Evolutionary conservation across 176 grass and related monocot species (phyloP).

Genomic region (Triticum urartu): DNA sequence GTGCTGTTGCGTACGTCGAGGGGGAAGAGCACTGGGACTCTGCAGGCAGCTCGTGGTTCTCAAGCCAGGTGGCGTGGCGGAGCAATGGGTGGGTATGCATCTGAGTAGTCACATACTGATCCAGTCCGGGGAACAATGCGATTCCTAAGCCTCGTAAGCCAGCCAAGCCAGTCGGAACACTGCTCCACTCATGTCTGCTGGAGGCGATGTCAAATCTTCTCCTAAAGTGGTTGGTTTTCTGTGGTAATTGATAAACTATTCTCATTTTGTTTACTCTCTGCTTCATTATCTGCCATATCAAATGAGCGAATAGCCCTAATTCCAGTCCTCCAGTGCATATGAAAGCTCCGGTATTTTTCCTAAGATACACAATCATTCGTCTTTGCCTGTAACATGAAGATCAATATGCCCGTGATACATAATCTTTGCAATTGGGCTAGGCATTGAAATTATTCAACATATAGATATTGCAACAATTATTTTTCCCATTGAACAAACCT

Average conservation of each 20-base stretch:
- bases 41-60: conserved; percentile 73
- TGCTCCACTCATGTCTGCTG: conserved; percentile 30
- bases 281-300: not conserved
- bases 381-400: not conserved
- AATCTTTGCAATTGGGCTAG: not conserved
- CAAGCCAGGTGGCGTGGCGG: conserved; percentile 37
- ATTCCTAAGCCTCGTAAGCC: conserved; percentile 26
- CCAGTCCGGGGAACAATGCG: conserved; percentile 35
- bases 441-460: not conserved
- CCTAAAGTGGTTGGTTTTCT: conserved; percentile 30
- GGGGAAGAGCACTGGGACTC: conserved; percentile 76
- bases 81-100: conserved; percentile 42
- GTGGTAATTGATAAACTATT: conserved; percentile 4
- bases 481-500: not conserved
- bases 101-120: conserved; percentile 40
- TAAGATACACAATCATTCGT: not conserved
- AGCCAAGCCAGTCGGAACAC: conserved; percentile 17
- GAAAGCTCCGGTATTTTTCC: not conserved
- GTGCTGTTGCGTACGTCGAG: conserved; percentile 37
- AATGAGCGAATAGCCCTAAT: not conserved
- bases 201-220: conserved; percentile 29
- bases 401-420: not conserved
- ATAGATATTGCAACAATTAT: conserved; percentile 6
- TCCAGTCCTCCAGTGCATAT: not conserved
- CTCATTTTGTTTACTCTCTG: not conserved